Evolutionary conservation across 148 eudicot genomes (phyloP).

Genomic region (Nepenthes gracilis): DNA sequence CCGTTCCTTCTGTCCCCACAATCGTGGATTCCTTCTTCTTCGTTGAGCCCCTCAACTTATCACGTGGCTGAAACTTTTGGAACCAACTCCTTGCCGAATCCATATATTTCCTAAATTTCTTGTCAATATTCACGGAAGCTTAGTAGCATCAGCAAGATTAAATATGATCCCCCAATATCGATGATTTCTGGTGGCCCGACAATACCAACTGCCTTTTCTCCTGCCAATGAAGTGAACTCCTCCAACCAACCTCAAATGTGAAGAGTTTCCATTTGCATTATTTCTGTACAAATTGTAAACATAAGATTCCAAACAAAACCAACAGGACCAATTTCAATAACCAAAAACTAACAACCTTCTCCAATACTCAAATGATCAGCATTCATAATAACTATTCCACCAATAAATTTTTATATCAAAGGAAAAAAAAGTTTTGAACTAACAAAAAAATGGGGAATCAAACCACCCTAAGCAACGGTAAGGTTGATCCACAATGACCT

Average conservation of each 20-base stretch:
- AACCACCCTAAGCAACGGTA: too few relatives aligned
- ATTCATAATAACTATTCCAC: too few relatives aligned
- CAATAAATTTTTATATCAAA: too few relatives aligned
- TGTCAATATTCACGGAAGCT: neutral
- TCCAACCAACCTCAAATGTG: too few relatives aligned
- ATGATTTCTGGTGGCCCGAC: slow-evolving; percentile 9
- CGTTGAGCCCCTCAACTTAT: slow-evolving; percentile 47
- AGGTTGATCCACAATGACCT: slow-evolving; percentile 1
- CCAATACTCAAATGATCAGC: too few relatives aligned
- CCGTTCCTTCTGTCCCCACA: slow-evolving; percentile 40
- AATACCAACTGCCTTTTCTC: slow-evolving; percentile 9
- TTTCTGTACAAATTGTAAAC: too few relatives aligned
- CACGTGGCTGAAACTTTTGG: slow-evolving; percentile 78
- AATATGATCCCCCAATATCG: neutral
- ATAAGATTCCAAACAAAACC: too few relatives aligned
- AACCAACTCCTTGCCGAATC: slow-evolving; percentile 95
- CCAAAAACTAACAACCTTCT: too few relatives aligned
- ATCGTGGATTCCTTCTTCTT: slow-evolving; percentile 55
- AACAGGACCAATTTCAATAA: too few relatives aligned
- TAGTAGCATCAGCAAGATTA: neutral
- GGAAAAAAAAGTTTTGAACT: too few relatives aligned
- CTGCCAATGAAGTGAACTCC: slow-evolving; percentile 1
- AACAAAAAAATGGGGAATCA: too few relatives aligned
- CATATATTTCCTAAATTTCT: slow-evolving; percentile 28
- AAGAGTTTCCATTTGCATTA: too few relatives aligned